phyloP scores from a whole-genome alignment of 768 basidiomycete species.

The Candolleomyces efflorescens region DNA sequence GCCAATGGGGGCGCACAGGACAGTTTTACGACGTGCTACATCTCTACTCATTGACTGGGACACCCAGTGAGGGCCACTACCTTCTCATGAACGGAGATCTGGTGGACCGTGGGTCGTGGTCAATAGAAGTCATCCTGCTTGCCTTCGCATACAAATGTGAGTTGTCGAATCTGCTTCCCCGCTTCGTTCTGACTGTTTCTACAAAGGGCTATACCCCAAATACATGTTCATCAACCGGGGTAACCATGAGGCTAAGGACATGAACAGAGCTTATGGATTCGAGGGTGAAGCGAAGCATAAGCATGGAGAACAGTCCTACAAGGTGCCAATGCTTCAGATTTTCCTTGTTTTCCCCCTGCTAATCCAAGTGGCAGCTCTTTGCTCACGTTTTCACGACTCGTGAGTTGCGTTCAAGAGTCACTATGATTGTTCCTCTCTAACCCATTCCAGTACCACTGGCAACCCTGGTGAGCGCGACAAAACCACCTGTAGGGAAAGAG shows the following conservation, averaged over 20 bases:
- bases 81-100: conserved; percentile 93
- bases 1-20: conserved; percentile 49
- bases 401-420: conserved; percentile 30
- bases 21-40: conserved; percentile 95
- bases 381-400: conserved; percentile 89
- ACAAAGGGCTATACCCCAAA: conserved; percentile 85
- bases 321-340: conserved; percentile 39
- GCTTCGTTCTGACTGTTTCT: conserved; percentile 4
- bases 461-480: conserved; percentile 76
- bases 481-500: conserved; percentile 41
- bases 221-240: conserved; percentile 93
- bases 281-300: conserved; percentile 97
- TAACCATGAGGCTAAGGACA: conserved; percentile 95
- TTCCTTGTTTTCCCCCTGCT: background rate
- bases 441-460: conserved; percentile 72
- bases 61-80: conserved; percentile 81
- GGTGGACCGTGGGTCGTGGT: conserved; percentile 97
- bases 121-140: conserved; percentile 86
- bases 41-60: conserved; percentile 79
- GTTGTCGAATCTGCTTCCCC: conserved; percentile 19
- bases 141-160: conserved; percentile 94
- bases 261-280: conserved; percentile 94
- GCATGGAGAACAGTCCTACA: conserved; percentile 93
- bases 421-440: background rate
- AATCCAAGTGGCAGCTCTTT: conserved; percentile 57